Conservation (phyloP, 73 alveolate genomes). For the Tetrahymena thermophila region DNA sequence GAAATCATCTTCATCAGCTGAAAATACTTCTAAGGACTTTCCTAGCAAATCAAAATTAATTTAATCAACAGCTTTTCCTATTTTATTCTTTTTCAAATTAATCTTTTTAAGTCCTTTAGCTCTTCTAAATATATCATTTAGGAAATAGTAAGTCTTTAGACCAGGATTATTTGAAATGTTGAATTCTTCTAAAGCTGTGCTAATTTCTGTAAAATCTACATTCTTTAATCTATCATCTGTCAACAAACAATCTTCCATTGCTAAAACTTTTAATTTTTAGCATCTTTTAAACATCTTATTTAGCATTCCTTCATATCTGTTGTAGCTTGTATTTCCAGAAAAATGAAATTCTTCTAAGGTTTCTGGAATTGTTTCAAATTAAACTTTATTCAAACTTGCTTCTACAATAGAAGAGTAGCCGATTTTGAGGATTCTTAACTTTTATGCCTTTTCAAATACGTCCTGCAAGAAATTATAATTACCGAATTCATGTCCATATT, state of each 20-base stretch:
- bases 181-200: not conserved
- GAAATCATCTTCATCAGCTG: not conserved
- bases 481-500: not conserved
- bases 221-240: not conserved
- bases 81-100: not conserved
- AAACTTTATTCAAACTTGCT: not conserved
- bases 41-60: not conserved
- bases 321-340: not conserved
- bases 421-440: not conserved
- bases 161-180: not conserved
- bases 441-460: not conserved
- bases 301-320: not conserved
- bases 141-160: not conserved
- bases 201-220: not conserved
- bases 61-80: not conserved
- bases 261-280: not conserved
- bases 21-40: not conserved
- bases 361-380: not conserved
- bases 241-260: not conserved
- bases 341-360: not conserved
- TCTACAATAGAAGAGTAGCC: not conserved
- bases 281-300: not conserved
- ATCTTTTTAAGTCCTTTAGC: not conserved
- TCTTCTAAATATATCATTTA: not conserved
- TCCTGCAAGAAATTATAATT: not conserved